Evolutionary conservation across 192 early-diverging fungal species (phyloP).

Genomic region (Podila verticillata): DNA sequence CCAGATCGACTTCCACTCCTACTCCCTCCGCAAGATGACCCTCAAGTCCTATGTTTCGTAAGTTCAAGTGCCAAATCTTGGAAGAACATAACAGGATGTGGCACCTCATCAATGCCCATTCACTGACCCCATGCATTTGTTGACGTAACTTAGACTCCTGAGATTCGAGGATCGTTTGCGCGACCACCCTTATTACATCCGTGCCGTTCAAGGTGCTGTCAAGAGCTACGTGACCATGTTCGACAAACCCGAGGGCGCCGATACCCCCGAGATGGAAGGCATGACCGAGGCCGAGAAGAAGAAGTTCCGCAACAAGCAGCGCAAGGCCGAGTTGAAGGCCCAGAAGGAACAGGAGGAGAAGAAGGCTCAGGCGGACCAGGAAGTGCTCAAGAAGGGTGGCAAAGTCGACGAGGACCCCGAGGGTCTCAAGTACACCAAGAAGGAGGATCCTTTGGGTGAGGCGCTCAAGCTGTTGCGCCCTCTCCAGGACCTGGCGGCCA

Average conservation of each 20-base stretch:
- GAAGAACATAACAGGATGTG: no score
- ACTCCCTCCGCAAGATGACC: conserved; percentile 90
- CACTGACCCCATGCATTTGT: neutral
- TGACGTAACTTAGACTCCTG: conserved; percentile 63
- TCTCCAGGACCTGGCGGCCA: conserved; percentile 66
- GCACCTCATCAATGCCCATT: no score
- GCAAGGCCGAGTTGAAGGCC: conserved; percentile 77
- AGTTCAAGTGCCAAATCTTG: neutral
- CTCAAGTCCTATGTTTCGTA: conserved; percentile 86
- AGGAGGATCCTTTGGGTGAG: conserved; percentile 74
- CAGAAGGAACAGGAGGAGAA: conserved; percentile 61
- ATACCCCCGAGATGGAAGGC: conserved; percentile 49
- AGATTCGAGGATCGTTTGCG: conserved; percentile 82
- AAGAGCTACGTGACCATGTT: conserved; percentile 46
- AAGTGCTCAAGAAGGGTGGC: conserved; percentile 57
- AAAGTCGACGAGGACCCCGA: conserved; percentile 76
- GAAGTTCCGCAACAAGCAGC: conserved; percentile 78
- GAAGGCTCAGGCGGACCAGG: conserved; percentile 56
- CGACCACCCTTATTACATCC: conserved; percentile 74
- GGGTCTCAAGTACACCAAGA: conserved; percentile 73
- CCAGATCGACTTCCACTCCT: conserved; percentile 97
- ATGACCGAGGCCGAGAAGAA: conserved; percentile 80
- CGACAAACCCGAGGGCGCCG: conserved; percentile 49
- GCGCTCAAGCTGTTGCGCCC: conserved; percentile 82
- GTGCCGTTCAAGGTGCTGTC: conserved; percentile 80